Evolutionary conservation across 352 stramenopile species (phyloP), one percentile per base, ranked within the genome.

Genomic region (Globisporangium takayamanum): DNA sequence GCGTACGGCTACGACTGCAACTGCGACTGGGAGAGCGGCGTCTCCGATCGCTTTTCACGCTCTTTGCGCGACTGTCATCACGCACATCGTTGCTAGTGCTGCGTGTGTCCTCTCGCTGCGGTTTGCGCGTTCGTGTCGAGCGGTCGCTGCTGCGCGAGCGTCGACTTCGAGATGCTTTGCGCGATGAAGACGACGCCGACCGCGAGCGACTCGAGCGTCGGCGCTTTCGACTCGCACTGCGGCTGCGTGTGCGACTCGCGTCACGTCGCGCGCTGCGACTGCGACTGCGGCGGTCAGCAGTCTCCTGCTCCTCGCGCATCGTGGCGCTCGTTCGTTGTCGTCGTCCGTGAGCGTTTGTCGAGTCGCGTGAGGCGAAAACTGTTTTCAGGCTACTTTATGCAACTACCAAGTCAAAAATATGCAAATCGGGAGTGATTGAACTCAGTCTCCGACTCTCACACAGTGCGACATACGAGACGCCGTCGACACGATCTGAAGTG

Each of bases 21-120:
- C 58, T 64, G 41, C 48, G 62, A 44, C 53, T 65, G 6, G 8
- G 48, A 6, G 59, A 66, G 44, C 30, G 53, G 30, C 50, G 49
- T 50, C 53, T 30, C 22, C 22, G 20, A 37, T 37, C 33, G 33
- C 33, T 37, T 37, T 37, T 37, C 33, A 37, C 33, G 33, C 33
- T 8, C 33, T 37, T 37, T 8, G 33, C 41, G 41, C 41, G 6
- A 5, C 14, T 46, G 41, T 57, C 42, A 16, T 55, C 28, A 6
- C 55, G 33, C 52, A 36, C 41, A 49, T 42, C 14, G 25, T 54
- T 49, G 14, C 36, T 30, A n/a, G 2, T 15, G 25, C 48, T 55
- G 25, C n/a, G 15, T 33, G 18, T 7, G 28, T 47, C 41, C 37
- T 53, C 49, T 53, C 42, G 25, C 51, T 50, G 50, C 12, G 28